phyloP scores from a whole-genome alignment of 169 alveolate genomes.

The Plasmodium falciparum region DNA sequence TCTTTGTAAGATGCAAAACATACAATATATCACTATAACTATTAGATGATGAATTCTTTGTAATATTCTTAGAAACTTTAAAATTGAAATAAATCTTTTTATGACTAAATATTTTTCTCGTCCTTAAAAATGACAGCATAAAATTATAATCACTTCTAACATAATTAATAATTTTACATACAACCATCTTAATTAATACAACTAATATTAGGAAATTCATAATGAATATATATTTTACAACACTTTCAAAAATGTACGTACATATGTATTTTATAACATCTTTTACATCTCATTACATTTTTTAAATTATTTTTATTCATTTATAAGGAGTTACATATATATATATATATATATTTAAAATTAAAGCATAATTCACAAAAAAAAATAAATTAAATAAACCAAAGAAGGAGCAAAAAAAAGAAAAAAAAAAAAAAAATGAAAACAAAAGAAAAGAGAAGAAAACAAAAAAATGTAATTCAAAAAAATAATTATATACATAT shows the following conservation, averaged over 20 bases:
- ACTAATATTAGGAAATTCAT: constrained; percentile 45
- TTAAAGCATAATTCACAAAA: not conserved
- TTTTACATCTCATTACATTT: not conserved
- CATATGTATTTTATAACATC: no score
- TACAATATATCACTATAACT: constrained; percentile 54
- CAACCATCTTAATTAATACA: constrained; percentile 52
- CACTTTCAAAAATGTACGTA: no score
- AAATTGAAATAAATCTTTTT: constrained; percentile 43
- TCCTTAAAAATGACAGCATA: constrained; percentile 54
- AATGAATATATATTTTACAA: not conserved
- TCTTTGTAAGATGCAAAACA: constrained; percentile 33
- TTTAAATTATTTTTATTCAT: not conserved
- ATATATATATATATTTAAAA: not conserved
- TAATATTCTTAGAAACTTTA: constrained; percentile 45
- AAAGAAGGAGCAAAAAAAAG: no score
- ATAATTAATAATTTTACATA: constrained; percentile 49
- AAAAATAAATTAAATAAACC: not conserved
- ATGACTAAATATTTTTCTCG: constrained; percentile 19
- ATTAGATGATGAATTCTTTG: constrained; percentile 30
- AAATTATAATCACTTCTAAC: constrained; percentile 62
- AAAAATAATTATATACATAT: constrained; percentile 5
- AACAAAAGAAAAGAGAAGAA: no score
- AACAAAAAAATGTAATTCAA: not conserved
- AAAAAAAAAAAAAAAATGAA: no score
- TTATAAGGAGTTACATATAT: not conserved